Evolutionary conservation across 768 basidiomycete genomes (phyloP).

Genomic region (Suillus hirtellus): DNA sequence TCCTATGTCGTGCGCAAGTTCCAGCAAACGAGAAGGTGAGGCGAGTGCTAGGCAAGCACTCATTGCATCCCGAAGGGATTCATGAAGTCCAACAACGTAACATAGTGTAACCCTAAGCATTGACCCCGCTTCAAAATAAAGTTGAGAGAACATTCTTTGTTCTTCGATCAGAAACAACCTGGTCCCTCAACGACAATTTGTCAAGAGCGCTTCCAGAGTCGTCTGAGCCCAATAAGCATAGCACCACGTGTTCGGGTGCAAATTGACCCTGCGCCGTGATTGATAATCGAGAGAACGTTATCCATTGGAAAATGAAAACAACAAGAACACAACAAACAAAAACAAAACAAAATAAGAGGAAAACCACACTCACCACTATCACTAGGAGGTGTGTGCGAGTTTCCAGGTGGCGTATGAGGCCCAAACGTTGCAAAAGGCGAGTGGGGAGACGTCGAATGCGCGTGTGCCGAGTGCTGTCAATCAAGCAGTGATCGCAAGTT

Average conservation of each 20-base stretch:
- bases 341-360: not conserved
- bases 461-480: constrained; percentile 20
- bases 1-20: not conserved
- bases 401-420: constrained; percentile 22
- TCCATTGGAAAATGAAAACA: not conserved
- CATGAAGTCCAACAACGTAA: not conserved
- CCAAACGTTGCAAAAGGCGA: constrained; percentile 21
- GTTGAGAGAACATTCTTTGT: not conserved
- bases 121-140: not conserved
- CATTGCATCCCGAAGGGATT: not conserved
- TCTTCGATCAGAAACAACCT: not conserved
- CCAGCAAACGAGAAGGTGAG: not conserved
- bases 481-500: not conserved
- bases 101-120: not conserved
- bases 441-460: constrained; percentile 18
- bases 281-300: not conserved
- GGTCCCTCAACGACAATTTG: no score
- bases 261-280: not conserved
- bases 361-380: constrained; percentile 26
- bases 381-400: constrained; percentile 28
- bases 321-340: not conserved
- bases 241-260: not conserved
- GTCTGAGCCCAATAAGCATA: not conserved
- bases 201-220: no score
- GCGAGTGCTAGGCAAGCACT: not conserved